A percentile compares a stretch with the other conserved stretches of the same genome.
phyloP scores from a whole-genome alignment of 306 rosid species.

The Pachyrhizus erosus region DNA sequence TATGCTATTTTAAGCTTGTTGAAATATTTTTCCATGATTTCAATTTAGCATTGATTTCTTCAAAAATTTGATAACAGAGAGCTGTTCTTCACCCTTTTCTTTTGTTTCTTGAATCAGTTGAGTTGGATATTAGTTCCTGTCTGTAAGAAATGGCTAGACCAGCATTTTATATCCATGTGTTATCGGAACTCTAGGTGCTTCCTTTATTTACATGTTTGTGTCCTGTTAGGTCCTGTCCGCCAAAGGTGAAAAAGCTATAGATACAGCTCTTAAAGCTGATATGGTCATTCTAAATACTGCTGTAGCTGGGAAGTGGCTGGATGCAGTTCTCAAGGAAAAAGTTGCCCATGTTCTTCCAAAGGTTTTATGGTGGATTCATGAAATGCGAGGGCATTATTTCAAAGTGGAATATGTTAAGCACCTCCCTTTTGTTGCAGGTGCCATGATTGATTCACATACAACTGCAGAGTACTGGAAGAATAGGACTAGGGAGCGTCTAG shows the following conservation, averaged over 20 bases:
- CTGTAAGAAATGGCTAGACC: conserved; percentile 10
- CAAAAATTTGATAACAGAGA: neutral
- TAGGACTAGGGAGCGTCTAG: conserved; percentile 80
- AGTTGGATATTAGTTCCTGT: conserved; percentile 1
- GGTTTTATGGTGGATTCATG: conserved; percentile 99
- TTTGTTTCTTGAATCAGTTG: neutral
- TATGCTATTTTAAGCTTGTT: neutral
- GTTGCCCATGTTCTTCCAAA: conserved; percentile 81
- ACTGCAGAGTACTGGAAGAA: conserved; percentile 94
- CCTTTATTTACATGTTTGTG: conserved; percentile 19
- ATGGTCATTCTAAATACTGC: conserved; percentile 92
- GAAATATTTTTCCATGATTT: neutral
- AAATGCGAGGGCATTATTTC: conserved; percentile 99
- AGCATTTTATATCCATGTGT: conserved; percentile 12
- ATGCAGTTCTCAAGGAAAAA: conserved; percentile 80
- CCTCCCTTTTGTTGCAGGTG: conserved; percentile 99
- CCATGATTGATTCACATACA: conserved; percentile 94
- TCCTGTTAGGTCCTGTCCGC: conserved; percentile 73
- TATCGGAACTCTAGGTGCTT: conserved; percentile 34
- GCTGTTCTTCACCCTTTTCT: neutral
- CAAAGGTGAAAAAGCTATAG: conserved; percentile 76
- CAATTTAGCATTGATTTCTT: conserved; percentile 15
- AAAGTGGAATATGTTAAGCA: conserved; percentile 96
- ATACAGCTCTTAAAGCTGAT: conserved; percentile 82
- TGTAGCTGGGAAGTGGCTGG: conserved; percentile 99